A percentile compares a stretch with the other conserved stretches of the same genome.
phyloP scores from a whole-genome alignment of 129 eudicot species.

The Tagetes erecta region DNA sequence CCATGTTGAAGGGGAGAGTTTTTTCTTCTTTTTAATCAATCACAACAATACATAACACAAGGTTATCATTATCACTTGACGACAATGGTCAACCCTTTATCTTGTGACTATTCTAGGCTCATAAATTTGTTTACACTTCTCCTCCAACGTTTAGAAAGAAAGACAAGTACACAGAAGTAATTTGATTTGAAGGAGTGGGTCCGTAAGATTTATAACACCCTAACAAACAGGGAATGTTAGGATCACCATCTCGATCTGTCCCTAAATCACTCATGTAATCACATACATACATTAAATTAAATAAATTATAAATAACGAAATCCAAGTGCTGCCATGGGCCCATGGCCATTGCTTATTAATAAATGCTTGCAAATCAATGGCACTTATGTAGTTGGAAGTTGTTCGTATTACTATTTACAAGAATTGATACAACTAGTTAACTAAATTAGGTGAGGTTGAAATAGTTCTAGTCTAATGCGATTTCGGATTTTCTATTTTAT shows the following conservation, averaged over 20 bases:
- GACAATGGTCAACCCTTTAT: too few relatives aligned
- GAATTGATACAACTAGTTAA: neutral
- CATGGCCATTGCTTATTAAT: neutral
- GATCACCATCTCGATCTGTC: neutral
- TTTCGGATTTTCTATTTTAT: too few relatives aligned
- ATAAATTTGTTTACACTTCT: too few relatives aligned
- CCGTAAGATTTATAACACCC: slow-evolving; percentile 27
- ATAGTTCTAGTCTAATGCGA: too few relatives aligned
- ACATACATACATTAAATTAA: neutral
- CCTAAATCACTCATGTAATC: slow-evolving; percentile 1
- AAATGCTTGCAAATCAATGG: neutral
- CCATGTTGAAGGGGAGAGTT: too few relatives aligned
- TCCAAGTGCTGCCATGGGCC: neutral
- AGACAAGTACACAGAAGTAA: too few relatives aligned
- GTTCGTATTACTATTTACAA: neutral
- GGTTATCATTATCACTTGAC: too few relatives aligned
- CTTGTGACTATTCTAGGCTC: too few relatives aligned
- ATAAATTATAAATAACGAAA: neutral
- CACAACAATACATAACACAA: too few relatives aligned
- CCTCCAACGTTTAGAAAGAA: too few relatives aligned
- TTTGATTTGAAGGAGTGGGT: neutral
- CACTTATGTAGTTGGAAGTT: neutral
- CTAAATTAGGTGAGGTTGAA: neutral
- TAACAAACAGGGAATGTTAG: slow-evolving; percentile 17
- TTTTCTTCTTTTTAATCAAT: too few relatives aligned